Evolutionary conservation across 495 filamentous ascomycete species (phyloP), one percentile per base, ranked within the genome.

Genomic region (Amniculicola lignicola): DNA sequence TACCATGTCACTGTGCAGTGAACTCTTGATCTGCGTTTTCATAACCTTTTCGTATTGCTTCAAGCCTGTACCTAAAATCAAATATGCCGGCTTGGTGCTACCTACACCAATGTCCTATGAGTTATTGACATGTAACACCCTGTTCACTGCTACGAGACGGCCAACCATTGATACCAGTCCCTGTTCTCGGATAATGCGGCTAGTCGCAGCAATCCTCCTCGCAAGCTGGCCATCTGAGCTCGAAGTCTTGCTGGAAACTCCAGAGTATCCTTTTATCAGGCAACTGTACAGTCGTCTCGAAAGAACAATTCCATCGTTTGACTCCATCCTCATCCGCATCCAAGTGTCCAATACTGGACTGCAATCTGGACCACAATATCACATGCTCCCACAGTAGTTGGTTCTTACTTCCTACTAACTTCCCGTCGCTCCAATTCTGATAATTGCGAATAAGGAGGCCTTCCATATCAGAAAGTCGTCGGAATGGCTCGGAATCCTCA

Each of bases 261-360:
- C 9, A 41, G 11, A 41, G 18, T 6, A 41, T 19, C 38, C 38
- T 41, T 19, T 18, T 7, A 41, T 41, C 38, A 7, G 38, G 38
- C 38, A 41, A 18, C 7, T 16, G 38, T 10, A 16, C 38, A 7
- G 38, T 41, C 9, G 38, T 16, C 18, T 41, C 38, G 7, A 41
- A 7, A 12, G 38, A 41, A 16, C 38, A 41, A 41, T 41, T 41
- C n/a, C n/a, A n/a, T n/a, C n/a, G n/a, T n/a, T n/a, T n/a, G n/a
- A n/a, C n/a, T n/a, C n/a, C n/a, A n/a, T n/a, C n/a, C n/a, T n/a
- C n/a, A n/a, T n/a, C n/a, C n/a, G n/a, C n/a, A n/a, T n/a, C n/a
- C n/a, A n/a, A n/a, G 29, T 35, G n/a, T 16, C 16, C 10, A 18
- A 12, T 10, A 19, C 9, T 7, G 7, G 10, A 7, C 18, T 41